Conservation (phyloP, 2,329 filamentous ascomycete genomes). For the Drechslera avenae region DNA sequence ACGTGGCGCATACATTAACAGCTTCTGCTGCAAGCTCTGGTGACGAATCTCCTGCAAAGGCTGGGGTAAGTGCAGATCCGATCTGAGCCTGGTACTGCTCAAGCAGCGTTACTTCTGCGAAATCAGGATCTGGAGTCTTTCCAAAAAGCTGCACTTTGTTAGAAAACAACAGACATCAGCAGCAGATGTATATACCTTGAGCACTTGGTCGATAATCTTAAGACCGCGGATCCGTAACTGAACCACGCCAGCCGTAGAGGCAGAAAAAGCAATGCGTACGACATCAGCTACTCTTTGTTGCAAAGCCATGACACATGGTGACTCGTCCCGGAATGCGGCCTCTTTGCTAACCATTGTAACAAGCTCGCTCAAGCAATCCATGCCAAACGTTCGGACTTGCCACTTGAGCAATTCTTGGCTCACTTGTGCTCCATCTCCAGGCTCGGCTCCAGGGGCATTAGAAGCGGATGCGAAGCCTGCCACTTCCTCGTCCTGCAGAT, state of each 20-base stretch:
- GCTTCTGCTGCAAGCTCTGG: conserved; percentile 95
- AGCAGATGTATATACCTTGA: conserved; percentile 61
- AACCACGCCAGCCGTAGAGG: conserved; percentile 90
- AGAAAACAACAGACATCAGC: not conserved
- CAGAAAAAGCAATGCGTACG: conserved; percentile 95
- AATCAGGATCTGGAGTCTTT: conserved; percentile 92
- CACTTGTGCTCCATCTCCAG: conserved; percentile 46
- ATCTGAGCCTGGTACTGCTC: conserved; percentile 99
- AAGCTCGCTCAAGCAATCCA: conserved; percentile 84
- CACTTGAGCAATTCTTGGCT: conserved; percentile 88
- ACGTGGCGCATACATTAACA: conserved; percentile 96
- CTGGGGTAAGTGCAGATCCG: conserved; percentile 91
- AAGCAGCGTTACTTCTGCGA: conserved; percentile 92
- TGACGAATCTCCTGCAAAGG: conserved; percentile 93
- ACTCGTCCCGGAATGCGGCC: conserved; percentile 76
- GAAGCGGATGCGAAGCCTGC: conserved; percentile 87
- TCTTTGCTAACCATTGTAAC: conserved; percentile 80
- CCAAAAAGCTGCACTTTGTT: conserved; percentile 72
- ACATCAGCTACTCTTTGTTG: conserved; percentile 89
- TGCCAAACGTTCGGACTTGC: conserved; percentile 94
- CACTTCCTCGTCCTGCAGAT: conserved; percentile 93
- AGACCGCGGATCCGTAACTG: conserved; percentile 89
- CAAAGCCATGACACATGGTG: conserved; percentile 75
- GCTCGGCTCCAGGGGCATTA: conserved; percentile 58
- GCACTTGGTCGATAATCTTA: conserved; percentile 88